Evolutionary conservation across 2,329 filamentous ascomycete genomes (phyloP), one percentile per base, ranked within the genome.

Genomic region (Sporothrix globosa): DNA sequence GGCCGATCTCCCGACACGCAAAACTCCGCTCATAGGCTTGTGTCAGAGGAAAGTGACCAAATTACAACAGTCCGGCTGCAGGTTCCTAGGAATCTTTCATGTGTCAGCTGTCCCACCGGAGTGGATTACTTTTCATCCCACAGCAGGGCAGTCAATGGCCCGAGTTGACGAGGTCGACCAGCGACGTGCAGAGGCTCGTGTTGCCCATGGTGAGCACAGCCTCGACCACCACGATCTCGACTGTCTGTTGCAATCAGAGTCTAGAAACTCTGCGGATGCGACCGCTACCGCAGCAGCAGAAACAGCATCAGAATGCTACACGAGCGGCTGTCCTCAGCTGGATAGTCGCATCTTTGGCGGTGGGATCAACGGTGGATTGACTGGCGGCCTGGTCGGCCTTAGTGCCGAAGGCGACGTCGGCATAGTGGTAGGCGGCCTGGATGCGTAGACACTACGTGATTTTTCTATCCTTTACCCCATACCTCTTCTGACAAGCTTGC

Each of bases 361-460:
- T 2, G 84, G 85, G 0, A 78, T 86, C 9, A 81, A 84, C 21
- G 63, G 50, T n/a, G 85, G 85, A 0, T 78, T 87, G 13, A 82
- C 84, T 2, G 69, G 73, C 19, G 78, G 77, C 24, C 81, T 88
- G 0, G 82, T 87, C 1, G 87, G 86, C 0, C 69, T 88, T 69
- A 88, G 86, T 69, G 79, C 83, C 0, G 85, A 87, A 76, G 82
- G 84, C 24, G 83, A 82, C 53, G 80, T 79, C n/a, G 73, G 72
- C 2, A 76, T 86, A 71, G 85, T 83, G 0, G 71, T 71, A 41
- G 17, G 70, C 60, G 0, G 4, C 30, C 17, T 10, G 9, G 41
- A 66, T 10, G 19, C 21, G 3, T 14, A 53, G 2, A 21, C 30
- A 24, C 21, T 14, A 41, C 24, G 17, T n/a, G 46, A n/a, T 44